Evolutionary conservation across 257 asterid species (phyloP), one percentile per base, ranked within the genome.

Genomic region (Solanum rostratum): DNA sequence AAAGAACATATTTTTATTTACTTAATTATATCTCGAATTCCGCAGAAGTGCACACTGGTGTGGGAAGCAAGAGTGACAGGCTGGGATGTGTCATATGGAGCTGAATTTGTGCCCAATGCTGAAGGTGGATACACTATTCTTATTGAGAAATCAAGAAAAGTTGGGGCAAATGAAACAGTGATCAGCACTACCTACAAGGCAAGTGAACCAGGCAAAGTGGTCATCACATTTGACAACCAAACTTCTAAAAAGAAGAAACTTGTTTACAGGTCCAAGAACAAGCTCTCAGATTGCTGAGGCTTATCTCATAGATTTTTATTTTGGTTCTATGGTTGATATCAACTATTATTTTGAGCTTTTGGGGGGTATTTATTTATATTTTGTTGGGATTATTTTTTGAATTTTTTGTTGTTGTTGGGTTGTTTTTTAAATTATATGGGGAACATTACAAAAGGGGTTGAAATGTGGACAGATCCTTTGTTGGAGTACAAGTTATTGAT

Each of bases 11-110:
- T n/a, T 18, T 68, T 68, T 68, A 33, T 33, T 33, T 37, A 69
- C 79, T 37, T 10, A 19, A 69, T 37, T 10, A 69, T 37, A 19
- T 69, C 50, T 10, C 8, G 3, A 49, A 69, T 83, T 19, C 41
- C 86, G 86, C 91, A 94, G 99, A 90, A 87, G n/a, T 69, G 92
- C 82, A 92, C 89, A 54, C 84, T 94, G 86, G 92, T 87, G 11
- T 96, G 99, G 99, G 98, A 96, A 89, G 96, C 88, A 29, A 92
- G 99, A 85, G 98, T 96, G 20, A 85, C 91, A 2, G 99, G 99
- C 1, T 94, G 97, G 97, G 99, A 96, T 7, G 91, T 92, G 0
- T 86, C 92, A 12, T 93, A 96, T 29, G 97, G 97, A 49, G 99
- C 98, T 16, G 99, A 96, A 87, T 96, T 94, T 49, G 97, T 91